These are phyloP conservation scores for Rhodosporidiobolus sp. DNA, from an alignment of 768 basidiomycete genomes.

Conservation along the genomic window DNA sequence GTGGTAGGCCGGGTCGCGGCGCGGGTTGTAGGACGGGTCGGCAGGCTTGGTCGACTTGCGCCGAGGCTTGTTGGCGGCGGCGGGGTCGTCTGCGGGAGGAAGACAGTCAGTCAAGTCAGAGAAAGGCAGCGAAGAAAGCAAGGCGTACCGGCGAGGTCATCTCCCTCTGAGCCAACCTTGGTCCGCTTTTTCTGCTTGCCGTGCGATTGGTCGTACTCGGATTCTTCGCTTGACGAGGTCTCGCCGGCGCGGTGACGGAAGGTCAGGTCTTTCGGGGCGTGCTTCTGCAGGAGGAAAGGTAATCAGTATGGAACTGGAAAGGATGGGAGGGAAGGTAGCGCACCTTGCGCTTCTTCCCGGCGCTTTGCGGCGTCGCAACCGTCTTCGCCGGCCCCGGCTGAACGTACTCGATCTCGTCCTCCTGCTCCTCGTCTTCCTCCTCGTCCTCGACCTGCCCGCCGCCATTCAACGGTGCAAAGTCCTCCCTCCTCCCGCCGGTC, in stretches of 20 bases:
- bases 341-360: slow-evolving; percentile 36
- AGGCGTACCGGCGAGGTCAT: slow-evolving; percentile 8
- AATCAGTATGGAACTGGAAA: neutral
- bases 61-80: slow-evolving; percentile 2
- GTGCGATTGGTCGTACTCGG: slow-evolving; percentile 6
- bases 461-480: slow-evolving; percentile 4
- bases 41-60: slow-evolving; percentile 14
- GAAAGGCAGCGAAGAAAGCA: neutral
- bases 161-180: slow-evolving; percentile 14
- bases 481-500: slow-evolving; percentile 23
- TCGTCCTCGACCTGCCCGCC: neutral
- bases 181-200: slow-evolving; percentile 23
- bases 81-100: neutral
- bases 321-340: neutral
- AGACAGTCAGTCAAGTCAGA: neutral
- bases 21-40: slow-evolving; percentile 23
- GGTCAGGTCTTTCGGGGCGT: slow-evolving; percentile 6
- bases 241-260: slow-evolving; percentile 13
- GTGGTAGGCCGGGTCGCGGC: slow-evolving; percentile 17
- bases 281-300: slow-evolving; percentile 1
- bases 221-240: slow-evolving; percentile 24
- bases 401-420: neutral
- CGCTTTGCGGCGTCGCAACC: neutral
- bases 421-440: neutral
- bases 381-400: neutral